A percentile compares a stretch with the other conserved stretches of the same genome.
Conservation (phyloP, 345 rosid species). For the Moricandia moricandioides region DNA sequence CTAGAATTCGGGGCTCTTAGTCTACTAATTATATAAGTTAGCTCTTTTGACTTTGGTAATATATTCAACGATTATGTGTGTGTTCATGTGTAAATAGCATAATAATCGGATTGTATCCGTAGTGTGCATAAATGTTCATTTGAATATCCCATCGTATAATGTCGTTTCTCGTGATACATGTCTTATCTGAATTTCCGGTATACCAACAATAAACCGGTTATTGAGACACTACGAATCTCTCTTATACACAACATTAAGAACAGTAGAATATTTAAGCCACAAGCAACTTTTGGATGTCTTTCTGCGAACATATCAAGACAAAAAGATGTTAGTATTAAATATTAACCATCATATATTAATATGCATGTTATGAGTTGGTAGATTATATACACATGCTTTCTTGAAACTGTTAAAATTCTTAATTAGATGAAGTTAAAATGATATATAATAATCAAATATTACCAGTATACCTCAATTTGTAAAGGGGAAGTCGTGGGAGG, state of each 20-base stretch:
- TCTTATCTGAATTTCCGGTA: not conserved
- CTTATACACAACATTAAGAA: not conserved
- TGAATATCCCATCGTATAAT: not conserved
- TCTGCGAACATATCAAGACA: slow-evolving; percentile 19
- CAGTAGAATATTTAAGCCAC: not conserved
- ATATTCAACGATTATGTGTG: not conserved
- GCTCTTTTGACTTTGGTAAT: not conserved
- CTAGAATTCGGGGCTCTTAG: too few relatives aligned
- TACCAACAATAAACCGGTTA: slow-evolving; percentile 6
- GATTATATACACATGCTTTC: not conserved
- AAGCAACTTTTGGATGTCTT: slow-evolving; percentile 26
- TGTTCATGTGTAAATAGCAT: not conserved
- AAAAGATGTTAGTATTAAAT: not conserved
- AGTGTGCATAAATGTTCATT: not conserved
- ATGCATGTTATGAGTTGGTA: not conserved
- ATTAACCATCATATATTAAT: not conserved
- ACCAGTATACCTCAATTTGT: slow-evolving; percentile 85
- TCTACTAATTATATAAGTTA: too few relatives aligned
- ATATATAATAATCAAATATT: not conserved
- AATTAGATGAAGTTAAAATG: not conserved
- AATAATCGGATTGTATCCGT: not conserved
- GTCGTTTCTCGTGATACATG: not conserved
- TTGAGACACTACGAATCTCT: slow-evolving; percentile 1
- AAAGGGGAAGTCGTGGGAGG: slow-evolving; percentile 92
- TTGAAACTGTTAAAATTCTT: not conserved